Conservation (phyloP, 2,329 filamentous ascomycete species). For the Diplocarpon mali region DNA sequence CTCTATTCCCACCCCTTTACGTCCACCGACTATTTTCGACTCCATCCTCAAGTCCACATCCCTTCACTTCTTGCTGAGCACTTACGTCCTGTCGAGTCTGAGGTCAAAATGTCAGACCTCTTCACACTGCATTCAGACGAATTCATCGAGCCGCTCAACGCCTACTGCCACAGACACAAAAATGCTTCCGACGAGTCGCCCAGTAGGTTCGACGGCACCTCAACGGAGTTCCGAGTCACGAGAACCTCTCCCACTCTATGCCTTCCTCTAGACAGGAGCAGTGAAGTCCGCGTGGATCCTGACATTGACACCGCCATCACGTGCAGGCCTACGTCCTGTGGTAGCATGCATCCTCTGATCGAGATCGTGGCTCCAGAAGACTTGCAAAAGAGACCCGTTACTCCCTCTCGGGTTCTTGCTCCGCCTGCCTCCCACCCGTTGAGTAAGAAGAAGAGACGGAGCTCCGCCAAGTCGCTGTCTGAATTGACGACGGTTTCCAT, state of each 20-base stretch:
- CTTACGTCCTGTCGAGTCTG: background rate
- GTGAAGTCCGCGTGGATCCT: background rate
- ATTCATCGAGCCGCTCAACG: background rate
- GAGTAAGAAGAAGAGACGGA: background rate
- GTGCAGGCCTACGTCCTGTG: conserved; percentile 1
- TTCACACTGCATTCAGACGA: background rate
- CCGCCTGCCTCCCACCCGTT: background rate
- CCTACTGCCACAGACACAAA: background rate
- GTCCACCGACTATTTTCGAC: no score
- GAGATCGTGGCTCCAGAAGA: conserved; percentile 6
- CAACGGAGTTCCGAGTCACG: background rate
- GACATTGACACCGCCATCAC: background rate
- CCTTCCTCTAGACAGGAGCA: background rate
- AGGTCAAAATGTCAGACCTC: background rate
- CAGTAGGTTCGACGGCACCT: background rate
- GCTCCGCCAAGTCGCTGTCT: background rate
- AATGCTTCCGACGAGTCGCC: background rate
- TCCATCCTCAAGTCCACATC: no score
- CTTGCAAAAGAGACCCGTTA: background rate
- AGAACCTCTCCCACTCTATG: background rate
- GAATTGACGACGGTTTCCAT: conserved; percentile 9
- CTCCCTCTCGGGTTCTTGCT: background rate
- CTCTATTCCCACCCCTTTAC: no score
- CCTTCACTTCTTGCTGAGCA: no score
- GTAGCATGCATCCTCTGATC: conserved; percentile 6